Evolutionary conservation across 2,329 filamentous ascomycete genomes (phyloP), one percentile per base, ranked within the genome.

Genomic region (Fusarium fujikuroi): DNA sequence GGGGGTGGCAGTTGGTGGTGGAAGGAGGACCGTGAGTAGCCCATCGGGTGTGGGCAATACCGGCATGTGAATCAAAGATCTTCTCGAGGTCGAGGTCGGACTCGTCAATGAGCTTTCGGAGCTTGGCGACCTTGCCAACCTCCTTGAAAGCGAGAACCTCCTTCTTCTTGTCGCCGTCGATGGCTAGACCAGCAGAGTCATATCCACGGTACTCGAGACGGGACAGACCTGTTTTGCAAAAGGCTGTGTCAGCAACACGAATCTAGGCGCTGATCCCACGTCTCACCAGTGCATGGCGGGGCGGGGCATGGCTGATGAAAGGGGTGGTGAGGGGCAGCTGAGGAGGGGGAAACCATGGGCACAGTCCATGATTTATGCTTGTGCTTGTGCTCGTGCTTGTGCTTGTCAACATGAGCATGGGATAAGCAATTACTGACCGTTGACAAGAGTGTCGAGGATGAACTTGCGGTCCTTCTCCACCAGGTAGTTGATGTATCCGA

Each of bases 401-500:
- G 28, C 46, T 53, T 59, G 49, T 60, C 60, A 58, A 43, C 53
- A 58, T 40, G 61, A 49, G 42, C 47, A 50, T 54, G 63, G 72
- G 73, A 54, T 30, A 54, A 54, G 54, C 39, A 57, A 74, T 69
- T 69, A 86, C 92, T 84, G 85, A 95, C 95, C 95, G 87, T 98
- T 98, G 84, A 98, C 93, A 78, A 99, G 89, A 73, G 95, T 98
- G 83, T 98, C 92, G 82, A 98, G 89, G 84, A 98, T 97, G 87
- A 93, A 97, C 86, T 94, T 95, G 84, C 96, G 91, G 87, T 98
- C 95, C 90, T 97, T 98, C 90, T 98, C 96, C 83, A 98, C 95
- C 83, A 98, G 88, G 87, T 98, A 98, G 88, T 98, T 98, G 88
- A 98, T 94, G 89, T 98, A 98, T 80, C 95, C 95, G 87, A 98